Percentiles rank a stretch among this genome's conserved stretches.
These are phyloP conservation scores for Fusarium sp. DNA, from an alignment of 2,329 filamentous ascomycete genomes.

Conservation along the genomic window DNA sequence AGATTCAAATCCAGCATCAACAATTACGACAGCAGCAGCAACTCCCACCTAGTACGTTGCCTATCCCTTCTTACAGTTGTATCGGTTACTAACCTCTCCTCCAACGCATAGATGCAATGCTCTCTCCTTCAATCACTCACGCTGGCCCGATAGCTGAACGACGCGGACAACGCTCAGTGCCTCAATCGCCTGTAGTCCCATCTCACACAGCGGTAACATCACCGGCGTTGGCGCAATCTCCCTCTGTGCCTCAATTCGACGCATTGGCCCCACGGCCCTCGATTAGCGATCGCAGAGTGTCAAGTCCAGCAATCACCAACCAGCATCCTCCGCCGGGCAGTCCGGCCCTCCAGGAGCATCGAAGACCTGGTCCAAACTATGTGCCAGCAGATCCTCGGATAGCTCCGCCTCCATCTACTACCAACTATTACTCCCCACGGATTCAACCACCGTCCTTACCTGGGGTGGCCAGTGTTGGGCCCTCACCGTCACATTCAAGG, in stretches of 20 bases:
- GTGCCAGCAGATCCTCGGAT: conserved; percentile 8
- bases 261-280: neutral
- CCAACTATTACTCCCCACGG: conserved; percentile 18
- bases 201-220: conserved; percentile 7
- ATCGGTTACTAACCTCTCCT: conserved; percentile 13
- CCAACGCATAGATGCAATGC: conserved; percentile 15
- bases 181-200: conserved; percentile 10
- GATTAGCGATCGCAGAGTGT: conserved; percentile 5
- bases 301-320: conserved; percentile 13
- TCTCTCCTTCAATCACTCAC: conserved; percentile 23
- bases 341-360: conserved; percentile 8
- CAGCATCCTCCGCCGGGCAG: conserved; percentile 7
- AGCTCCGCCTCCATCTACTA: neutral
- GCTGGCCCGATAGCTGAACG: conserved; percentile 9
- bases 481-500: neutral
- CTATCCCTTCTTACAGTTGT: neutral
- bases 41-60: conserved; percentile 24
- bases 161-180: conserved; percentile 7
- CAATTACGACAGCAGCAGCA: conserved; percentile 10
- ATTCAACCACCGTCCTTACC: conserved; percentile 6
- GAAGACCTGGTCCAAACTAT: conserved; percentile 8
- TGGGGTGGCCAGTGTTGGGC: conserved; percentile 13
- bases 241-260: conserved; percentile 19
- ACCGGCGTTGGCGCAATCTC: conserved; percentile 9
- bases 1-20: conserved; percentile 1